A percentile compares a stretch with the other conserved stretches of the same genome.
Evolutionary conservation across 768 basidiomycete species (phyloP).

Genomic region (Leccinum rimulosum): DNA sequence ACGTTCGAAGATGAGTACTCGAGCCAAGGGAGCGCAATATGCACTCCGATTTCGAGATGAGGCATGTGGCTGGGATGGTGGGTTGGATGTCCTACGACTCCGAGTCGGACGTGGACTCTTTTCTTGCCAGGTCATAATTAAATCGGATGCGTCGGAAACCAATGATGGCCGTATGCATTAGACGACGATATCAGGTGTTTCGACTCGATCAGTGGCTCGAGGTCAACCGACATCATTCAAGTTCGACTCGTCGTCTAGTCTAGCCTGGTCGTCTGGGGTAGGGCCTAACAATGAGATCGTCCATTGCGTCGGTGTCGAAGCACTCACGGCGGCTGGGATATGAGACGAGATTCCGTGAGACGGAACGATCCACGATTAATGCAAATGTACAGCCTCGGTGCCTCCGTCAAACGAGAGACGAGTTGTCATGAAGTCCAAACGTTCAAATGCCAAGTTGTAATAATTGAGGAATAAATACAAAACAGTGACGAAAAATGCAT

Average conservation of each 20-base stretch:
- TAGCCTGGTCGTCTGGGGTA: too few species aligned
- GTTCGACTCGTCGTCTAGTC: too few species aligned
- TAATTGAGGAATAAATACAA: not conserved
- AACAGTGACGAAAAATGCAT: conserved; percentile 21
- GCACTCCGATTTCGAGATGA: conserved; percentile 28
- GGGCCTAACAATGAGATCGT: too few species aligned
- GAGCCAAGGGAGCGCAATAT: not conserved
- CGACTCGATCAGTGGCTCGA: not conserved
- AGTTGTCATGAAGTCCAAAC: not conserved
- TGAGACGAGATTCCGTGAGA: not conserved
- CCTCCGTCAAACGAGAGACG: not conserved
- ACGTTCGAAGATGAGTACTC: not conserved
- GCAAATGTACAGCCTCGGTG: not conserved
- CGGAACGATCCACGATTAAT: too few species aligned
- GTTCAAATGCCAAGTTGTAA: not conserved
- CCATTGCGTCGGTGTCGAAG: too few species aligned
- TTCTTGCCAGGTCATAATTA: not conserved
- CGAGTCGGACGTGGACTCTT: not conserved
- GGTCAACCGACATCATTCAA: not conserved
- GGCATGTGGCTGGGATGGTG: conserved; percentile 14
- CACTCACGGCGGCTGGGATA: not conserved
- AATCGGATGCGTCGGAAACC: not conserved
- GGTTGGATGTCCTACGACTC: conserved; percentile 12
- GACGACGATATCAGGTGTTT: not conserved
- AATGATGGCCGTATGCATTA: not conserved